These are phyloP conservation scores for Anthracocystis panici-leucophaei DNA, from an alignment of 1,284 basidiomycete genomes.

Conservation along the genomic window DNA sequence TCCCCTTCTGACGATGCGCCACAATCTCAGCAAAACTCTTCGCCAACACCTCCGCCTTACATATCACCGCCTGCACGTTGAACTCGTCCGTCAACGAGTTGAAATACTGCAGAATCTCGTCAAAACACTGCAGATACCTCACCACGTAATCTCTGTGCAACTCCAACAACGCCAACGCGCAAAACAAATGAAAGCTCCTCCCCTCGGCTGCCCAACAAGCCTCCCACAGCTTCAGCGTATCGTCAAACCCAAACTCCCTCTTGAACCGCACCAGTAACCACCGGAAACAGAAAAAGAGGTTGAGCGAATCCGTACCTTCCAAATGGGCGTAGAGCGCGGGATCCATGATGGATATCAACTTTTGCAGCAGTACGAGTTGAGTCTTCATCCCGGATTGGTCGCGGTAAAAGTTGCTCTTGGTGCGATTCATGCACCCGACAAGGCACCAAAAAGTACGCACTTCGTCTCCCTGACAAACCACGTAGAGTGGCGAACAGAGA, in stretches of 20 bases:
- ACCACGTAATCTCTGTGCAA: constrained; percentile 92
- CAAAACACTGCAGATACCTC: constrained; percentile 86
- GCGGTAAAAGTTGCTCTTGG: constrained; percentile 94
- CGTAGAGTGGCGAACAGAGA: constrained; percentile 90
- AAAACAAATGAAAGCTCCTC: constrained; percentile 86
- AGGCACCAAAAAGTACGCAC: constrained; percentile 95
- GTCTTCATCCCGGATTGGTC: constrained; percentile 98
- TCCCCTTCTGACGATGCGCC: background rate
- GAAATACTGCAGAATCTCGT: constrained; percentile 68
- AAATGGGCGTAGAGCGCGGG: constrained; percentile 75
- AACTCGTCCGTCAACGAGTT: constrained; percentile 53
- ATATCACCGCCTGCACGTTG: constrained; percentile 32
- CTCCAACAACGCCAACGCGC: constrained; percentile 92
- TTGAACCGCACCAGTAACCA: constrained; percentile 71
- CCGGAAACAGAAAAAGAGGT: constrained; percentile 98
- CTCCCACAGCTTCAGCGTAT: constrained; percentile 92
- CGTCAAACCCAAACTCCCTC: constrained; percentile 90
- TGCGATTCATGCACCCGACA: constrained; percentile 91
- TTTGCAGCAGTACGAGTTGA: constrained; percentile 87
- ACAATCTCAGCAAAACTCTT: constrained; percentile 32
- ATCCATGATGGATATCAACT: constrained; percentile 91
- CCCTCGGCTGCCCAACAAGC: constrained; percentile 53
- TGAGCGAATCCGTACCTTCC: constrained; percentile 90
- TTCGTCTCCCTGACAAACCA: constrained; percentile 89
- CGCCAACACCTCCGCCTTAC: constrained; percentile 49